A percentile compares a stretch with the other conserved stretches of the same genome.
These are phyloP conservation scores for Fusarium sp. DNA, from an alignment of 2,329 filamentous ascomycete genomes.

Conservation along the genomic window DNA sequence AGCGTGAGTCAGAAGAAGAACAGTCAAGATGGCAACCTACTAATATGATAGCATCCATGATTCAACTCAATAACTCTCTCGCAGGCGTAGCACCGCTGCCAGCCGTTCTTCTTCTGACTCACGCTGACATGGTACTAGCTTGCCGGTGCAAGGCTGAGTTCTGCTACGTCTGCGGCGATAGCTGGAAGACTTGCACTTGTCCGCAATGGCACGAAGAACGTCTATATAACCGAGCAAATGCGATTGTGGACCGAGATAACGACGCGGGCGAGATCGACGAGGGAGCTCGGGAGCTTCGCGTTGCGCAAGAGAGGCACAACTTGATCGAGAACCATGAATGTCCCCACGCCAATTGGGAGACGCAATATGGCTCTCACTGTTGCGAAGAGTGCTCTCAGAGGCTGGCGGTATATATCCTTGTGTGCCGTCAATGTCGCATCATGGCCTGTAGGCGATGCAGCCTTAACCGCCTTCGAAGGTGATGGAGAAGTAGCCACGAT, in stretches of 20 bases:
- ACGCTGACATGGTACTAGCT: too few relatives aligned
- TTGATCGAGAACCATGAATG: constrained; percentile 52
- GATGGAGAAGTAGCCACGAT: not conserved
- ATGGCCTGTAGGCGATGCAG: constrained; percentile 57
- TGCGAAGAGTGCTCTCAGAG: constrained; percentile 57
- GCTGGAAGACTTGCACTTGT: constrained; percentile 54
- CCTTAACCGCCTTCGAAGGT: constrained; percentile 48
- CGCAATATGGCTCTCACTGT: too few relatives aligned
- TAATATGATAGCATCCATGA: too few relatives aligned
- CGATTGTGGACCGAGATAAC: constrained; percentile 43
- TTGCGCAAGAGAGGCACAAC: constrained; percentile 3
- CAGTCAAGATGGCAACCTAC: too few relatives aligned
- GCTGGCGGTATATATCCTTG: too few relatives aligned
- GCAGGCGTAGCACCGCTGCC: too few relatives aligned
- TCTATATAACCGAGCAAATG: constrained; percentile 46
- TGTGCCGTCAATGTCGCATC: constrained; percentile 54
- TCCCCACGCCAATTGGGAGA: constrained; percentile 46
- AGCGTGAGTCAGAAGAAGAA: too few relatives aligned
- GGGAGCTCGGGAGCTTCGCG: not conserved
- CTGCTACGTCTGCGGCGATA: constrained; percentile 56
- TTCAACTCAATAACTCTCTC: too few relatives aligned
- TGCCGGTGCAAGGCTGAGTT: constrained; percentile 58
- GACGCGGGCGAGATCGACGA: not conserved
- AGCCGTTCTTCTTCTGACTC: too few relatives aligned
- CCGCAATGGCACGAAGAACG: constrained; percentile 49